These are phyloP conservation scores for Gymnopilus dilepis DNA, from an alignment of 768 basidiomycete species.

Conservation along the genomic window DNA sequence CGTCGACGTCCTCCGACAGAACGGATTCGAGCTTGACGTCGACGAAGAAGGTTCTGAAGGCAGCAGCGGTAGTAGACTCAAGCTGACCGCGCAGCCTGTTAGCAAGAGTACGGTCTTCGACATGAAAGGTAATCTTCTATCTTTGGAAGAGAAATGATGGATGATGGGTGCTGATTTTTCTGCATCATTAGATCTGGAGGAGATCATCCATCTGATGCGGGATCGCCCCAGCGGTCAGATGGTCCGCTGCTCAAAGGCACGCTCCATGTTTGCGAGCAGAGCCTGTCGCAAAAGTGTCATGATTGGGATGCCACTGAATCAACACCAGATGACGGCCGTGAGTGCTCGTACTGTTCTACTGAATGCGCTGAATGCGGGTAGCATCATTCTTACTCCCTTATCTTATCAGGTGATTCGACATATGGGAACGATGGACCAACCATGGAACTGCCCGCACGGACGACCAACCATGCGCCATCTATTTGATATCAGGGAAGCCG, in stretches of 20 bases:
- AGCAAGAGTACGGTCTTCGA: slow-evolving; percentile 93
- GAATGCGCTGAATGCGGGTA: neutral
- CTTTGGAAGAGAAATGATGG: neutral
- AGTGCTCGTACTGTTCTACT: slow-evolving; percentile 31
- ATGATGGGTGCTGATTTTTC: slow-evolving; percentile 11
- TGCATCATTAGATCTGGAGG: slow-evolving; percentile 88
- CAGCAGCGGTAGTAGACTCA: slow-evolving; percentile 51
- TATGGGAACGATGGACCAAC: slow-evolving; percentile 86
- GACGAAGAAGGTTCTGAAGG: slow-evolving; percentile 49
- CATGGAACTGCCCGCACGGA: slow-evolving; percentile 90
- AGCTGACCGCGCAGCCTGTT: slow-evolving; percentile 82
- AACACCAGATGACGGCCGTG: slow-evolving; percentile 78
- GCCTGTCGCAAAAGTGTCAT: slow-evolving; percentile 97
- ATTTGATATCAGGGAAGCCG: slow-evolving; percentile 49
- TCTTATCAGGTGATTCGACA: slow-evolving; percentile 67
- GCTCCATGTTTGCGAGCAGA: slow-evolving; percentile 95
- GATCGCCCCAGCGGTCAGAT: slow-evolving; percentile 80
- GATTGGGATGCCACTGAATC: slow-evolving; percentile 86
- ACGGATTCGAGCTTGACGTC: slow-evolving; percentile 86
- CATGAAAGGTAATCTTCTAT: slow-evolving; percentile 67
- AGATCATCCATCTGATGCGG: slow-evolving; percentile 84
- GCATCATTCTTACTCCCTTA: slow-evolving; percentile 10
- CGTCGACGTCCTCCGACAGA: slow-evolving; percentile 77
- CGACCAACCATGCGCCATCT: slow-evolving; percentile 84
- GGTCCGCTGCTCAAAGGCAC: slow-evolving; percentile 91